Base-by-base conservation (phyloP, 306 rosid genomes). In the Gynostemma pentaphyllum region DNA sequence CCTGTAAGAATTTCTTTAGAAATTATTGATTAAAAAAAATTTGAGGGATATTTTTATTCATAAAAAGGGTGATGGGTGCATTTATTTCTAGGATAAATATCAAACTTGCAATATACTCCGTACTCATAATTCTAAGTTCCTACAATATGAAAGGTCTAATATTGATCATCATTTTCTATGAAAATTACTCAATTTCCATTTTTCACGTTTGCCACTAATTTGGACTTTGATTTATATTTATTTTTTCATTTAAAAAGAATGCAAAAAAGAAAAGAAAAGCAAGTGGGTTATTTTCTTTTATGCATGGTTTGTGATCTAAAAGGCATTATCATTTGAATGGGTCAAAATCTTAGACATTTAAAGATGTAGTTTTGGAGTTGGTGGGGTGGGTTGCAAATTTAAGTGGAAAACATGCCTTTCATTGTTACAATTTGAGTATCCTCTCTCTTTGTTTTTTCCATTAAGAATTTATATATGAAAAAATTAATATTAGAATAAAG, bases 301-400 rank as follows among this genome's bases (percentile, higher is more conserved):
- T 34, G 64, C 64, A 57, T 36, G 64, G n/a, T 56, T 57, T 19
- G 5, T 5, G 18, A 45, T 0, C 5, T 2, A 19, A 19, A 57
- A 57, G 45, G 18, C 18, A 57, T 36, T 57, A 22, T 34, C 12
- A 18, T 34, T 34, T 32, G 44, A 57, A 36, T 10, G 10, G 21
- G 64, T 57, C 45, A 57, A 57, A 57, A 19, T 56, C n/a, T 12
- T 24, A 50, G 32, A 11, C 14, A 28, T 32, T 14, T 57, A 27
- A 16, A 21, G 39, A 34, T 56, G 1, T 32, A 13, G n/a, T 56
- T 32, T 32, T 56, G 45, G 63, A 56, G 27, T 56, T 56, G 45
- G 45, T 56, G 63, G 63, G 63, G 16, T 56, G 63, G 63, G 63
- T 9, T 56, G 42, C 64, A 57, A 11, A 57, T 57, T 57, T 57